Base-by-base conservation (phyloP, 257 asterid species). In the Phtheirospermum japonicum region DNA sequence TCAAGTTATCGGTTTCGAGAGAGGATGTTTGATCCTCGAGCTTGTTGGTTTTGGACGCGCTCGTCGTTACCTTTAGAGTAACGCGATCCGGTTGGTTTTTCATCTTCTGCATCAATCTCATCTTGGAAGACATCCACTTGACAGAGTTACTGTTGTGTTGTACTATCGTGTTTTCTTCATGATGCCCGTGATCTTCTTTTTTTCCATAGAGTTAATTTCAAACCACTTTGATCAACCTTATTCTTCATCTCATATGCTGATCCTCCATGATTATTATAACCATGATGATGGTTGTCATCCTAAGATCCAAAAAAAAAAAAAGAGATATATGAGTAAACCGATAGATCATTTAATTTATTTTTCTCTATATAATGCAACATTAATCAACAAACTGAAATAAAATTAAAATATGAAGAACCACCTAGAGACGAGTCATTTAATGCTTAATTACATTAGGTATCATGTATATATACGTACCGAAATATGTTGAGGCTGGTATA, bases 61-160 rank as follows among this genome's bases (percentile, higher is more conserved):
- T 65, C 0, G 28, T 23, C 28, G 16, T 57, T 17, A 50, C 46
- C 36, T 50, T 56, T 7, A 12, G 17, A 61, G 52, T 23, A 0
- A 12, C 58, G 10, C 64, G 68, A 30, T 70, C 62, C 43, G 50
- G 48, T n/a, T 45, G 17, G 34, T 16, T 69, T 75, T 68, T 77
- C 78, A 67, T 70, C 73, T 90, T 88, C 32, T 78, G 75, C 88
- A 75, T 79, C 80, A 80, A 30, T 69, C 82, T 82, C 90, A 76
- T 83, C 85, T 89, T 82, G 9, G 94, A 77, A 56, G 94, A 76
- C 83, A 82, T 73, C 89, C 85, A 80, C 71, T 80, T 82, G 6
- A 58, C 63, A 1, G 70, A 66, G 65, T 18, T n/a, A 42, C 12
- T n/a, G 19, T 13, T 54, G 17, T 9, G 48, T 12, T 52, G 54